phyloP scores from a whole-genome alignment of 1,284 basidiomycete genomes.

The Microbotryum lychnidis-dioicae region DNA sequence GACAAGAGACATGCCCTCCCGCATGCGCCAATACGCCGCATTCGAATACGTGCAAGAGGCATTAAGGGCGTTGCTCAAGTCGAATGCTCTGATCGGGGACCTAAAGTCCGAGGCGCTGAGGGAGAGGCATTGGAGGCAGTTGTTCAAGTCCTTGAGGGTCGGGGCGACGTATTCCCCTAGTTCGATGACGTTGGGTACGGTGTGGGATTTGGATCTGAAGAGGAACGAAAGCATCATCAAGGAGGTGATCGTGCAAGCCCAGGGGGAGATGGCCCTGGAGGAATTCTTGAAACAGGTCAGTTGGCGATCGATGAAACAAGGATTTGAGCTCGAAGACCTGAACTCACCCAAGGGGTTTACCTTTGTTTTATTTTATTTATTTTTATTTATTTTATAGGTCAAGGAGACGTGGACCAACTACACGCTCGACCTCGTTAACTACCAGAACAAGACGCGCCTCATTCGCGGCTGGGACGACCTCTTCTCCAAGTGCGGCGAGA shows the following conservation, averaged over 20 bases:
- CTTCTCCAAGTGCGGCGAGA: constrained; percentile 92
- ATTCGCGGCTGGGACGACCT: constrained; percentile 97
- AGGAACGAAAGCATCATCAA: constrained; percentile 84
- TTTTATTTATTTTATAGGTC: constrained; percentile 51
- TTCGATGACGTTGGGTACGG: constrained; percentile 89
- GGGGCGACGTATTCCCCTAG: constrained; percentile 38
- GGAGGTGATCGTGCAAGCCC: constrained; percentile 93
- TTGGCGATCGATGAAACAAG: background rate
- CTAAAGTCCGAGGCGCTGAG: constrained; percentile 95
- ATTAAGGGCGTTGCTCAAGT: constrained; percentile 75
- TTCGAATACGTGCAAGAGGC: constrained; percentile 97
- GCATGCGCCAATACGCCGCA: constrained; percentile 98
- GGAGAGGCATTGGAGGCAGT: constrained; percentile 95
- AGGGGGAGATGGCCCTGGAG: constrained; percentile 63
- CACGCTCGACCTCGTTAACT: constrained; percentile 91
- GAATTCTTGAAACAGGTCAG: constrained; percentile 50
- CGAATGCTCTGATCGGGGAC: constrained; percentile 79
- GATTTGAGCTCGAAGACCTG: background rate
- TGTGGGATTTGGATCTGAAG: constrained; percentile 95
- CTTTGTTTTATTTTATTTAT: background rate
- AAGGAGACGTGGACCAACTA: constrained; percentile 96
- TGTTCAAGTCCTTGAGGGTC: constrained; percentile 78
- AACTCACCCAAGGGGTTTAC: background rate
- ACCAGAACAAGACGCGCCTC: constrained; percentile 95
- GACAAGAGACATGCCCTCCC: constrained; percentile 96